Conservation (phyloP, 208 protist species). For the Leishmania turanica region DNA sequence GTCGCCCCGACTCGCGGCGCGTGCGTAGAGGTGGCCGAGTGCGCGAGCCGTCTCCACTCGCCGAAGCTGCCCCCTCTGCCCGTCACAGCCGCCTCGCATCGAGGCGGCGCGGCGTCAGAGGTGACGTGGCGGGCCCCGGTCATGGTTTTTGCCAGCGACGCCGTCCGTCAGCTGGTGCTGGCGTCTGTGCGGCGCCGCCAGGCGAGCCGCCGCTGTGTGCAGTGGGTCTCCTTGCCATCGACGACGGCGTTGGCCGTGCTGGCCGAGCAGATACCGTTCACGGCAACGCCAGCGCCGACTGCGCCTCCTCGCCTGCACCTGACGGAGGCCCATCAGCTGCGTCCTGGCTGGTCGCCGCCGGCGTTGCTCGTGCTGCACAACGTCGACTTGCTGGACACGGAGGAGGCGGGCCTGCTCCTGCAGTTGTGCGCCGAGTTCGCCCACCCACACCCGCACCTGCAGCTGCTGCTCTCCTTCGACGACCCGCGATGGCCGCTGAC, state of each 20-base stretch:
- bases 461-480: constrained; percentile 67
- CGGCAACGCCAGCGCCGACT: background rate
- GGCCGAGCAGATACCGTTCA: background rate
- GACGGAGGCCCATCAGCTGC: constrained; percentile 2
- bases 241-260: constrained; percentile 16
- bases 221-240: constrained; percentile 45
- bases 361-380: constrained; percentile 70
- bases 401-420: constrained; percentile 37
- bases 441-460: constrained; percentile 41
- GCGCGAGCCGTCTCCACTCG: constrained; percentile 6
- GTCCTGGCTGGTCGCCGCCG: constrained; percentile 20
- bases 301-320: constrained; percentile 9
- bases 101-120: background rate
- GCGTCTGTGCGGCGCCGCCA: constrained; percentile 15
- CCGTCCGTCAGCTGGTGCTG: constrained; percentile 20
- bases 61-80: constrained; percentile 6
- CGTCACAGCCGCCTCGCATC: background rate
- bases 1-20: background rate
- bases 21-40: constrained; percentile 18
- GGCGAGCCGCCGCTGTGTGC: constrained; percentile 35
- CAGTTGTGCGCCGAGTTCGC: constrained; percentile 43
- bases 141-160: constrained; percentile 19
- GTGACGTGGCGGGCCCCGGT: constrained; percentile 13
- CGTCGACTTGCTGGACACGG: constrained; percentile 58
- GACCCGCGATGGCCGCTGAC: constrained; percentile 54